Evolutionary conservation across 306 rosid species (phyloP), one percentile per base, ranked within the genome.

Genomic region (Castanea mollissima): DNA sequence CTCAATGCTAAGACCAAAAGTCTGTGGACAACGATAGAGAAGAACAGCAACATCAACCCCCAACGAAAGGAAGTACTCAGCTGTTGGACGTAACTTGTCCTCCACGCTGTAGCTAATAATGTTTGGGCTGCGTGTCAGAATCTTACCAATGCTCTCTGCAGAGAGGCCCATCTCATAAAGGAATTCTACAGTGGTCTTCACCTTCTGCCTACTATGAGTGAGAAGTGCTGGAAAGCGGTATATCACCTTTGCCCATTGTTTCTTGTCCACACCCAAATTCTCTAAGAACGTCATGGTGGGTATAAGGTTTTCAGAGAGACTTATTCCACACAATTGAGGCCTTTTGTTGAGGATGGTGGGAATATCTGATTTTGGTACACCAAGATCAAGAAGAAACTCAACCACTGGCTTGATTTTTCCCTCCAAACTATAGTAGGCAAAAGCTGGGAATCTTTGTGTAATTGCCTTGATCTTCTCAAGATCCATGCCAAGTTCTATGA

Each of bases 291-390:
- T 75, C 99, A 95, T 92, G 31, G 95, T 86, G 67, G 99, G 99
- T 77, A 84, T 92, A 74, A 95, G 86, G 80, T 95, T 95, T 80
- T 89, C 89, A 5, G 88, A 83, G 72, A 95, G 89, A 85, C 99
- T 95, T 72, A 95, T 88, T 56, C 99, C 99, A 76, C 99, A 95
- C 77, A 95, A 75, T 69, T 95, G 97, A 81, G 99, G 99, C 82
- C 99, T 88, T 85, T 91, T 95, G 72, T 69, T 25, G 80, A 95
- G 87, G 76, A 95, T 91, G 64, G 70, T 74, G 51, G 91, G 89
- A 51, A 95, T 92, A 55, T 88, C 83, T 60, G 89, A 93, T 83
- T 89, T 89, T 38, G 90, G 89, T 23, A 95, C 89, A 54, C 97
- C 97, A 71, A 95, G 97, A 74, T 91, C 92, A 76, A 92, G 92